phyloP scores from a whole-genome alignment of 495 filamentous ascomycete species.

The Talaromyces liani region DNA sequence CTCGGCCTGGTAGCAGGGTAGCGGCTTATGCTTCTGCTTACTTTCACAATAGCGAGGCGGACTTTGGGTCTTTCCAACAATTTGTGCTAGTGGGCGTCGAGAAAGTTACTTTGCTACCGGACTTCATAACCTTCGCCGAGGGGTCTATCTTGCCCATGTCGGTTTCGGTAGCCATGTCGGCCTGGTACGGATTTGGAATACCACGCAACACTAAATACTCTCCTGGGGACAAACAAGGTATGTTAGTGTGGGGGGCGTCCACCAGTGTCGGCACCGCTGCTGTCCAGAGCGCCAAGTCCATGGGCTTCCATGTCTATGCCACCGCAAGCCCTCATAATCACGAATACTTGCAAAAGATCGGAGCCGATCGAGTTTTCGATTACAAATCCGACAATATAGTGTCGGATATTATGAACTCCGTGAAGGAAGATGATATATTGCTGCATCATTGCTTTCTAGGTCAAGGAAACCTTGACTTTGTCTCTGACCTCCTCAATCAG shows the following conservation, averaged over 20 bases:
- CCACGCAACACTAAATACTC: conserved; percentile 3
- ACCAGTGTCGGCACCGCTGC: too few relatives aligned
- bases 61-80: too few relatives aligned
- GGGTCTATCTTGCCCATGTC: conserved; percentile 32
- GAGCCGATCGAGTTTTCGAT: conserved; percentile 37
- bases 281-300: too few relatives aligned
- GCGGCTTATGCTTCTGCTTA: too few relatives aligned
- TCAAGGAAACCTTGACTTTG: conserved; percentile 15
- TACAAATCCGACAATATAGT: conserved; percentile 32
- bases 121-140: conserved; percentile 28
- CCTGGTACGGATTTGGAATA: conserved; percentile 28
- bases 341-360: conserved; percentile 33
- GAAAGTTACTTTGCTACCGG: conserved; percentile 18
- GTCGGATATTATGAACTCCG: conserved; percentile 25
- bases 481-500: conserved; percentile 23
- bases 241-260: too few relatives aligned
- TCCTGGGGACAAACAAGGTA: too few relatives aligned
- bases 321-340: conserved; percentile 38
- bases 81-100: too few relatives aligned
- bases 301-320: conserved; percentile 31
- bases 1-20: too few relatives aligned
- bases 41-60: too few relatives aligned
- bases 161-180: conserved; percentile 22
- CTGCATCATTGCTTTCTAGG: conserved; percentile 24
- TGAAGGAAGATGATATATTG: conserved; percentile 24